Conservation (phyloP, 163 green algal species). For the Chlorella variabilis region DNA sequence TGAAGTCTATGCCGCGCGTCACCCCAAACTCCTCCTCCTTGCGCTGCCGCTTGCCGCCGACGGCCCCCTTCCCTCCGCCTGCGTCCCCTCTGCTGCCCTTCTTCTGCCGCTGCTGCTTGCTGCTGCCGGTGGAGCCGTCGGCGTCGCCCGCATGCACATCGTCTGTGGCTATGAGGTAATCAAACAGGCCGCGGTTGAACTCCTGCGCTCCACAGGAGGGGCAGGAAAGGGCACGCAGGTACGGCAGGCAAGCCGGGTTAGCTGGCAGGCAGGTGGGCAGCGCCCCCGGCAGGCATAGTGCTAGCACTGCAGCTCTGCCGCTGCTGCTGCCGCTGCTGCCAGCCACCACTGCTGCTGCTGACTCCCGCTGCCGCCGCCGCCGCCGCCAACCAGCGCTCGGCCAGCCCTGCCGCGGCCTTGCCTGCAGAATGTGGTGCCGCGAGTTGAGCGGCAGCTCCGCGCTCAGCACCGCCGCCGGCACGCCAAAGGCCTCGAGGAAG, state of each 20-base stretch:
- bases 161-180: conserved; percentile 94
- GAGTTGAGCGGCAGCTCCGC: conserved; percentile 91
- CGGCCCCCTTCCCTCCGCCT: neutral
- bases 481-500: conserved; percentile 95
- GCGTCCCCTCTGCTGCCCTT: conserved; percentile 1
- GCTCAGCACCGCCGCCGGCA: conserved; percentile 83
- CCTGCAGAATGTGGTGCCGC: conserved; percentile 84
- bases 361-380: no score
- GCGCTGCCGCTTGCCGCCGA: neutral
- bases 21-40: conserved; percentile 93
- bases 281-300: no score
- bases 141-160: conserved; percentile 60
- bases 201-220: conserved; percentile 2
- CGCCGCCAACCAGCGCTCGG: no score
- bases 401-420: no score
- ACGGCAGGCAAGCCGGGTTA: no score
- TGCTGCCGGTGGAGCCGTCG: neutral
- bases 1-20: conserved; percentile 97
- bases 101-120: conserved; percentile 14
- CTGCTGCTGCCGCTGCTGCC: no score
- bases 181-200: conserved; percentile 18
- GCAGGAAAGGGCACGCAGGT: no score
- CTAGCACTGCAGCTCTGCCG: no score
- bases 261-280: no score
- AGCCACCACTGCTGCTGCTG: no score